Conservation (phyloP, 192 early-diverging fungal genomes). For the Podila verticillata region DNA sequence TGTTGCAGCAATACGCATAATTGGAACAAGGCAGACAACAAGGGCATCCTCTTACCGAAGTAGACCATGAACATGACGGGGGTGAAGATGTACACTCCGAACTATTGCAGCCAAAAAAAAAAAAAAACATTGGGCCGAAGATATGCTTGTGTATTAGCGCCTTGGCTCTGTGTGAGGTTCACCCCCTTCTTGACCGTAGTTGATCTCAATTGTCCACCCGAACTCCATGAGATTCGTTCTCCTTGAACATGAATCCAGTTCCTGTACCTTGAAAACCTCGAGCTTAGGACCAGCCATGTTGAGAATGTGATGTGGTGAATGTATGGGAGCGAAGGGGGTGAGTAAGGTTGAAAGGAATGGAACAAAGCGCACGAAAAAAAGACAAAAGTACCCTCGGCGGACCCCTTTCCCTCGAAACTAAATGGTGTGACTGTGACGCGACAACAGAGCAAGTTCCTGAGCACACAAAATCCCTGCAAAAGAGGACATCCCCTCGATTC, state of each 20-base stretch:
- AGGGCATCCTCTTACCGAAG: constrained; percentile 23
- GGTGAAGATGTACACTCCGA: constrained; percentile 51
- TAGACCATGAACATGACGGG: constrained; percentile 55
- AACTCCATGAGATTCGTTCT: too few species aligned
- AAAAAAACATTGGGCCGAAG: too few species aligned
- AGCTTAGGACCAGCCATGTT: not conserved
- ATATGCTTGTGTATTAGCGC: not conserved
- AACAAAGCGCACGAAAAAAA: too few species aligned
- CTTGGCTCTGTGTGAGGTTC: not conserved
- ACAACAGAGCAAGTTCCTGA: too few species aligned
- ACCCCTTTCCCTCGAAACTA: too few species aligned
- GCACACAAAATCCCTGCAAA: too few species aligned
- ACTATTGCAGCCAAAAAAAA: constrained; percentile 11
- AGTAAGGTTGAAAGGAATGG: not conserved
- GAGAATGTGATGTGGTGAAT: not conserved
- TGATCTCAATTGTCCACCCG: not conserved
- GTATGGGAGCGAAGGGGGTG: not conserved
- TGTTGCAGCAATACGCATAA: not conserved
- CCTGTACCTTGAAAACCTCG: constrained; percentile 1
- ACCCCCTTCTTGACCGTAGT: too few species aligned
- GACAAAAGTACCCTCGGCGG: too few species aligned
- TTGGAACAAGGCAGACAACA: not conserved
- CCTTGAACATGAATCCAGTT: too few species aligned
- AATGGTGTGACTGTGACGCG: too few species aligned
- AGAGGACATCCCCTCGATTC: too few species aligned